Evolutionary conservation across 768 basidiomycete species (phyloP), one percentile per base, ranked within the genome.

Genomic region (Amanita exitialis): DNA sequence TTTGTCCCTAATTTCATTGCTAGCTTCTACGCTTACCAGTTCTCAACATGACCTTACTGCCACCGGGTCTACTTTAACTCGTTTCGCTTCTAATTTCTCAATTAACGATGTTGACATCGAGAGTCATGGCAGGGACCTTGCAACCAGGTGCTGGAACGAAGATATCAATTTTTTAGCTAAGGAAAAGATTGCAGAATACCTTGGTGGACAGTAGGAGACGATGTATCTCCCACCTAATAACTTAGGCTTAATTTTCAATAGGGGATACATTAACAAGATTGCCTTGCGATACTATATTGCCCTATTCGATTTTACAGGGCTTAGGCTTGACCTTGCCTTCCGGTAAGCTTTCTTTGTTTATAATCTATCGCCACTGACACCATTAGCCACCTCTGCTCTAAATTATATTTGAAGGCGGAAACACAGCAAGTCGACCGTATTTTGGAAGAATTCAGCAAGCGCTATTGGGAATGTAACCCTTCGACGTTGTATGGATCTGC

Each of bases 361-460:
- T 47, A 10, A 34, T 37, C 43, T 34, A 34, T 38, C 15, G 30
- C 9, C 6, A 8, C 32, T 30, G 32, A 43, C 38, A 36, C 53
- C 21, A 21, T 7, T 58, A 93, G 94, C 54, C 83, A 83, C 20
- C 70, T 99, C 9, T 97, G 94, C 62, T 83, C 83, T 10, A 96
- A 95, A 64, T 76, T 99, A 2, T 97, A 79, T 64, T 77, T 99
- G 53, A 94, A 92, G 65, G 96, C 83, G 1, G 96, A 99, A 66
- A 95, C 95, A 0, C 96, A 99, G 62, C 94, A 98, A 68, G 86
- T 99, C 38, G 96, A 98, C 64, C 83, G 96, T 38, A 97, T 99
- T 54, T 75, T 99, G 4, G 92, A 91, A 54, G 84, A 83, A 55
- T 97, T 99, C 59, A 90, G 90, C 59, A 72, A 80, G 36, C 80